Conservation (phyloP, 805 yeast genomes). For the Metschnikowia gelsemii region DNA sequence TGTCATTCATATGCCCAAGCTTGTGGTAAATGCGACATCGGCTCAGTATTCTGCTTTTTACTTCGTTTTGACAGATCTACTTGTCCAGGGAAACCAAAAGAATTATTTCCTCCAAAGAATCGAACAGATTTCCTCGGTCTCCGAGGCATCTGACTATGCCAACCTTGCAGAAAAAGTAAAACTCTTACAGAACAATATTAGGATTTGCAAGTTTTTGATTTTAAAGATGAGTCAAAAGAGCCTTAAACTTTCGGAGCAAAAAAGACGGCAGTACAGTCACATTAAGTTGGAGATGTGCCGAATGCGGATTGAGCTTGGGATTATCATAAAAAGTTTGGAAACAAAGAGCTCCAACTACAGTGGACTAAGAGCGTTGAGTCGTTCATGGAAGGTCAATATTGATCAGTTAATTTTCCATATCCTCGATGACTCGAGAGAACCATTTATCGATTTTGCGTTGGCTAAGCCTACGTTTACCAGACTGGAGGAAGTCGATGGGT, state of each 20-base stretch:
- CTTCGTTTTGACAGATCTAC: constrained; percentile 35
- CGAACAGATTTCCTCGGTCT: constrained; percentile 36
- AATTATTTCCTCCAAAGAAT: constrained; percentile 39
- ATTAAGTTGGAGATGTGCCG: constrained; percentile 36
- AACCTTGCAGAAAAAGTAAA: constrained; percentile 33
- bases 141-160: constrained; percentile 37
- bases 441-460: constrained; percentile 69
- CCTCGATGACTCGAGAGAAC: constrained; percentile 55
- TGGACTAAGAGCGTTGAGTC: constrained; percentile 11
- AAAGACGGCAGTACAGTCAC: constrained; percentile 22
- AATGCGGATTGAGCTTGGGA: constrained; percentile 33
- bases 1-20: constrained; percentile 35
- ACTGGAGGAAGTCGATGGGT: constrained; percentile 62
- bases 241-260: constrained; percentile 20
- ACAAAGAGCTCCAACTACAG: constrained; percentile 12
- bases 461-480: constrained; percentile 61
- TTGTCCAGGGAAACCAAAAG: constrained; percentile 29
- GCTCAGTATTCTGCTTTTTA: constrained; percentile 38
- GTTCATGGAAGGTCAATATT: constrained; percentile 32
- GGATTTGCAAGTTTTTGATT: constrained; percentile 35
- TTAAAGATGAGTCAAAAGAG: constrained; percentile 40
- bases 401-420: constrained; percentile 73
- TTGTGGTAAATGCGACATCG: constrained; percentile 40
- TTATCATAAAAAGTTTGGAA: constrained; percentile 29
- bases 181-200: constrained; percentile 31